A percentile compares a stretch with the other conserved stretches of the same genome.
Evolutionary conservation across 2,329 filamentous ascomycete species (phyloP).

Genomic region (Sclerotiophoma versabilis): DNA sequence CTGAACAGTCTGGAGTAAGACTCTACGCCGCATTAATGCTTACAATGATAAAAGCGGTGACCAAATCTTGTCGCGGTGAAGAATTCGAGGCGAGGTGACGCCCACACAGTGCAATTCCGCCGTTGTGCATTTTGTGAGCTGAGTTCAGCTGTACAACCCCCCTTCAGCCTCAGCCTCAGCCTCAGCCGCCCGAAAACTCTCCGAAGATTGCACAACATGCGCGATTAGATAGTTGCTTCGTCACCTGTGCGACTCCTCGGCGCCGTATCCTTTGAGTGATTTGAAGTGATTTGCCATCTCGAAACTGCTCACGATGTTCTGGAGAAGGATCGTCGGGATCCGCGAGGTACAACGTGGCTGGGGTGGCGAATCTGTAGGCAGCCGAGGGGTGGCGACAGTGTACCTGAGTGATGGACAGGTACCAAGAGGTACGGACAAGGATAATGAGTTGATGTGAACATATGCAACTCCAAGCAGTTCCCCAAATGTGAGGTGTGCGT

Average conservation of each 20-base stretch:
- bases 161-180: neutral
- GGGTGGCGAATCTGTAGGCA: neutral
- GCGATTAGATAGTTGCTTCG: neutral
- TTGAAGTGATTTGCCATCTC: neutral
- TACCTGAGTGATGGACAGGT: constrained; percentile 16
- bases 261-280: neutral
- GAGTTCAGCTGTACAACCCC: constrained; percentile 3
- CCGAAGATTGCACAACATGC: neutral
- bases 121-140: neutral
- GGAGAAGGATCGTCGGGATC: constrained; percentile 8
- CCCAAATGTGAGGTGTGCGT: neutral
- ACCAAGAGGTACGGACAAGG: constrained; percentile 7
- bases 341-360: neutral
- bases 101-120: neutral
- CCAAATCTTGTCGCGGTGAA: constrained; percentile 3
- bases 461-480: neutral
- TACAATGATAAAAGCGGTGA: neutral
- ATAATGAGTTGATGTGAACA: neutral
- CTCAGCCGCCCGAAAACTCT: neutral
- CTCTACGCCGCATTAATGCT: neutral
- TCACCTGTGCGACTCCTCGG: neutral
- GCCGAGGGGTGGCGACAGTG: constrained; percentile 10
- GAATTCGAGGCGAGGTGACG: neutral
- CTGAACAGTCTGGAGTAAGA: neutral
- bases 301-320: neutral